Evolutionary conservation across 2,329 filamentous ascomycete genomes (phyloP), one percentile per base, ranked within the genome.

Genomic region (Colletotrichum abscissum): DNA sequence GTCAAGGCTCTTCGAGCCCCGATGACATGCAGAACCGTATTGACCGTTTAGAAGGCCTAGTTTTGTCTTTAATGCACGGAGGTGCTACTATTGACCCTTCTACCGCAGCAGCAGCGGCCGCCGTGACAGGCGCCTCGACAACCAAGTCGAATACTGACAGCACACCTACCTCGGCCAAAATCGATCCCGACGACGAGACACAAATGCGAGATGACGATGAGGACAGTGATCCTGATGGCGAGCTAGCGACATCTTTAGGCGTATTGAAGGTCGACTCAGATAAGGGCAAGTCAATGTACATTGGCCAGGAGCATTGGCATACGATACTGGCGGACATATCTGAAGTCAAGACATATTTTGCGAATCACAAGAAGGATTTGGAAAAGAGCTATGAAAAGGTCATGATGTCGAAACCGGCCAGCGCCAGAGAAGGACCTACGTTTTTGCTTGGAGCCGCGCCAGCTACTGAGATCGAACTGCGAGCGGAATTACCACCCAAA

Each of bases 1-100:
- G 84, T 84, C 90, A 84, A 87, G 88, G 82, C 73, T 83, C 88
- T 78, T 84, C 88, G 67, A 91, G 83, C 77, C 95, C 96, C 63
- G 95, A 98, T 88, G 96, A 98, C 83, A 98, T 98, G 96, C 96
- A 98, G 86, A 97, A 97, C 81, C 93, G 97, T 81, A 98, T 98
- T 85, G 95, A 98, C 86, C 91, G 96, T 78, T 88, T 98, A 76
- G 96, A 98, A 88, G 93, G 94, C 78, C 86, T 98, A 81, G 96
- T 98, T 74, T 85, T 98, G 76, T 97, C 95, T 33, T 84, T 98
- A 80, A 98, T 98, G 96, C 96, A 96, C 80, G 95, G 94, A 81
- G 94, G 94, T 70, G 85, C 89, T 75, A 86, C 85, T 66, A 79
- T 88, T 67, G 87, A 89, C 60, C 76, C 83, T 9, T 79, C 84